Conservation (phyloP, 345 rosid genomes). For the Eutrema heterophyllum region DNA sequence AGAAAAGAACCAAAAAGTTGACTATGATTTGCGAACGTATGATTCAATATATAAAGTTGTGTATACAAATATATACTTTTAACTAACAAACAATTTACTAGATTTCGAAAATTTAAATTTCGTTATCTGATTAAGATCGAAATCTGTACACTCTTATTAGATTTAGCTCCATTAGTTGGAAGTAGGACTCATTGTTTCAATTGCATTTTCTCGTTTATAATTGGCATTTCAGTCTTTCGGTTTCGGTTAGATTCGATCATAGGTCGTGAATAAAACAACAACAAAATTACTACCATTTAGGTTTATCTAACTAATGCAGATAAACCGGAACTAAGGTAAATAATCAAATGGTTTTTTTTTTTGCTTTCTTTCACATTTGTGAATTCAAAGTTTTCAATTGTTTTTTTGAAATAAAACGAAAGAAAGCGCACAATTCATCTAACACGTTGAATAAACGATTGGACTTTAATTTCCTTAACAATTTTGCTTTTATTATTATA, state of each 20-base stretch:
- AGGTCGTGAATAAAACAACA: neutral
- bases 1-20: constrained; percentile 10
- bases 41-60: neutral
- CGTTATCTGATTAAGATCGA: neutral
- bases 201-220: neutral
- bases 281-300: neutral
- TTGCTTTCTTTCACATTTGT: neutral
- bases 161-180: neutral
- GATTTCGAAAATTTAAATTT: neutral
- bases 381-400: neutral
- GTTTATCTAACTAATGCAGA: neutral
- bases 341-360: neutral
- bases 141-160: no score
- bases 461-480: neutral
- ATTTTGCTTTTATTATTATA: neutral
- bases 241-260: neutral
- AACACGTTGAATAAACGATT: neutral
- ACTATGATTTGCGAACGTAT: neutral
- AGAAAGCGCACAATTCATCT: neutral
- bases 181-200: neutral
- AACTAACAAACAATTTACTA: neutral
- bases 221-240: neutral
- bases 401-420: neutral
- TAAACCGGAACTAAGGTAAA: neutral
- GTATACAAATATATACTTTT: neutral